Percentiles rank a stretch among this genome's conserved stretches.
Evolutionary conservation across 1,284 basidiomycete species (phyloP).

Genomic region (Ustilago xerochloae): DNA sequence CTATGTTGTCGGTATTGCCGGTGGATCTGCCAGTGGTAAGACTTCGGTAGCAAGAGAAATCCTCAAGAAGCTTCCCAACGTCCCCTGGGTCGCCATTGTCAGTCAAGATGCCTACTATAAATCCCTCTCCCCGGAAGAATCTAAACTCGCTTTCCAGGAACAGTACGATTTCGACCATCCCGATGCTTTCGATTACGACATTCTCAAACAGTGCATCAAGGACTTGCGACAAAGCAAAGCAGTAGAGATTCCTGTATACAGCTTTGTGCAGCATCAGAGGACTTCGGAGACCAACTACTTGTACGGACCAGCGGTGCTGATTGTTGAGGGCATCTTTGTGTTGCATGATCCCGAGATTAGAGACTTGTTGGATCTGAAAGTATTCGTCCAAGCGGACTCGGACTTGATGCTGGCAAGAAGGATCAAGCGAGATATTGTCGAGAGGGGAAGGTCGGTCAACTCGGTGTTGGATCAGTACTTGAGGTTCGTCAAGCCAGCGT

Average conservation of each 20-base stretch:
- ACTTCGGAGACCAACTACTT: conserved; percentile 86
- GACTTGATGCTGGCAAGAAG: conserved; percentile 96
- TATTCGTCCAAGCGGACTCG: conserved; percentile 78
- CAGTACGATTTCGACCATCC: conserved; percentile 93
- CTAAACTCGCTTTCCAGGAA: conserved; percentile 81
- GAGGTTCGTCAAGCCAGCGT: conserved; percentile 85
- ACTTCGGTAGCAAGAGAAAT: conserved; percentile 71
- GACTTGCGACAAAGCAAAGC: conserved; percentile 78
- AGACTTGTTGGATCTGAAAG: conserved; percentile 90
- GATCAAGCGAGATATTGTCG: conserved; percentile 85
- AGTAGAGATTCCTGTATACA: conserved; percentile 85
- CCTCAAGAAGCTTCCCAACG: conserved; percentile 58
- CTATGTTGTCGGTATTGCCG: conserved; percentile 93
- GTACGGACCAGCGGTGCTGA: conserved; percentile 94
- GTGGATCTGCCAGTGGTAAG: conserved; percentile 93
- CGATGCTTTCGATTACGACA: conserved; percentile 87
- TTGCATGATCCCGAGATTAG: conserved; percentile 77
- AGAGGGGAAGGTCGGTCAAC: conserved; percentile 84
- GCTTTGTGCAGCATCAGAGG: conserved; percentile 90
- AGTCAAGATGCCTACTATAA: conserved; percentile 93
- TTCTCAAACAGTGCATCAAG: conserved; percentile 83
- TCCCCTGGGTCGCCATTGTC: conserved; percentile 65
- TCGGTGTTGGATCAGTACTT: conserved; percentile 94
- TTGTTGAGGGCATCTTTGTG: conserved; percentile 93
- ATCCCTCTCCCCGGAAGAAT: conserved; percentile 80